Evolutionary conservation across 495 filamentous ascomycete genomes (phyloP).

Genomic region (Podospora pseudopauciseta): DNA sequence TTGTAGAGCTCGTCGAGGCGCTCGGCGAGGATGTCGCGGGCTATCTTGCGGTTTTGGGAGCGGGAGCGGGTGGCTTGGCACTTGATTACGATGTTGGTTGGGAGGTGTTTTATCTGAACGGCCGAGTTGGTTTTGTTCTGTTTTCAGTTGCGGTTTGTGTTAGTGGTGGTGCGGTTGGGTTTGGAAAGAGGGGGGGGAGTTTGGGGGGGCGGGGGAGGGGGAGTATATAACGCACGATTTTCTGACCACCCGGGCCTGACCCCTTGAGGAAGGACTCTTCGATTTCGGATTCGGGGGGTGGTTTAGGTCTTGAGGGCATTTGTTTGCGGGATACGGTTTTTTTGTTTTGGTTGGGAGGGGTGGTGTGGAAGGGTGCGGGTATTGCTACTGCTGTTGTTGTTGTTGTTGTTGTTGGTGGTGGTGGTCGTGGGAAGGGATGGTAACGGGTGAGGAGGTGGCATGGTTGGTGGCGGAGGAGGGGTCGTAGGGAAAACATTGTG

Average conservation of each 20-base stretch:
- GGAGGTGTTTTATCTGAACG: conserved; percentile 86
- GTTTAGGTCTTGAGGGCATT: conserved; percentile 70
- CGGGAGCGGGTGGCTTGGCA: conserved; percentile 86
- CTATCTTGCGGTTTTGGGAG: conserved; percentile 83
- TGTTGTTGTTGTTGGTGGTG: background rate
- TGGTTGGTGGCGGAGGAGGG: background rate
- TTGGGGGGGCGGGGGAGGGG: background rate
- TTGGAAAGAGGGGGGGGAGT: conserved; percentile 2
- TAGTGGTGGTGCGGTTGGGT: background rate
- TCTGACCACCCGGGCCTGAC: conserved; percentile 90
- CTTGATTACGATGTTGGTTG: conserved; percentile 87
- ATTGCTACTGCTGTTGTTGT: no score
- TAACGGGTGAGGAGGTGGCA: background rate
- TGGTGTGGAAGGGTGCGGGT: conserved; percentile 17
- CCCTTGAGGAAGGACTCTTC: conserved; percentile 85
- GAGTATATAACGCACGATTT: conserved; percentile 57
- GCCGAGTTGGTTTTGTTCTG: conserved; percentile 97
- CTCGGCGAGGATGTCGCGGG: conserved; percentile 71
- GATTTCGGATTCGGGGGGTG: conserved; percentile 71
- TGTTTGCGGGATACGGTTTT: conserved; percentile 15
- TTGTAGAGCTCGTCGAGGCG: conserved; percentile 64
- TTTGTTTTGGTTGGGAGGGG: conserved; percentile 11
- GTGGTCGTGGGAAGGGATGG: background rate
- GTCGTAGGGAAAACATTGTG: conserved; percentile 15
- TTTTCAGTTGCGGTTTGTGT: background rate